Evolutionary conservation across 2,329 filamentous ascomycete species (phyloP).

Genomic region (Zopfia rhizophila): DNA sequence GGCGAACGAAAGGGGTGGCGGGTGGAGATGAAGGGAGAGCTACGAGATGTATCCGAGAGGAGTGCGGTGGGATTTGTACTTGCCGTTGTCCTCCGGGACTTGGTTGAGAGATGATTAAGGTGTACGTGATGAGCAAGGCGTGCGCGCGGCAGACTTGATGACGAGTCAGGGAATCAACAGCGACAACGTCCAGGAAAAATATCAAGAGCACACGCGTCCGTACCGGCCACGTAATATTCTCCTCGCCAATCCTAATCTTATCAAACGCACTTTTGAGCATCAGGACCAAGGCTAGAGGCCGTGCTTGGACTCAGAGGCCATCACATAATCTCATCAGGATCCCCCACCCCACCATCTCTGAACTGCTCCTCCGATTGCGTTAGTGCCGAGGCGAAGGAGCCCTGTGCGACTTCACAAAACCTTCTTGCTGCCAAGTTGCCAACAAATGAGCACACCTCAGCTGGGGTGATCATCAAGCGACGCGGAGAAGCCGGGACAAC

Average conservation of each 20-base stretch:
- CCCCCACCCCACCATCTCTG: slow-evolving; percentile 13
- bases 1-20: neutral
- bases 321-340: slow-evolving; percentile 5
- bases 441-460: too few relatives aligned
- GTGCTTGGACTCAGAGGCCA: slow-evolving; percentile 10
- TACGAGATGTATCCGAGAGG: neutral
- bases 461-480: too few relatives aligned
- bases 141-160: too few relatives aligned
- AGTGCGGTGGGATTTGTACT: slow-evolving; percentile 2
- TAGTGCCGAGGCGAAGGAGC: slow-evolving; percentile 12
- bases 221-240: slow-evolving; percentile 10
- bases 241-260: neutral
- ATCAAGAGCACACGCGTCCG: slow-evolving; percentile 8
- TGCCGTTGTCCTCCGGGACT: too few relatives aligned
- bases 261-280: slow-evolving; percentile 3
- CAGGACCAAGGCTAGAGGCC: slow-evolving; percentile 7
- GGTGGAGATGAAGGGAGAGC: neutral
- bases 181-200: neutral
- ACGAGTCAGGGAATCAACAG: neutral
- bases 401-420: slow-evolving; percentile 2
- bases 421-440: too few relatives aligned
- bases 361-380: too few relatives aligned
- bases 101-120: slow-evolving; percentile 18
- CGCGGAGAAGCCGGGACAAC: too few relatives aligned
- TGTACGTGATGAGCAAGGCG: slow-evolving; percentile 23